Evolutionary conservation across 257 asterid genomes (phyloP), one percentile per base, ranked within the genome.

Genomic region (Orobanche coerulescens): DNA sequence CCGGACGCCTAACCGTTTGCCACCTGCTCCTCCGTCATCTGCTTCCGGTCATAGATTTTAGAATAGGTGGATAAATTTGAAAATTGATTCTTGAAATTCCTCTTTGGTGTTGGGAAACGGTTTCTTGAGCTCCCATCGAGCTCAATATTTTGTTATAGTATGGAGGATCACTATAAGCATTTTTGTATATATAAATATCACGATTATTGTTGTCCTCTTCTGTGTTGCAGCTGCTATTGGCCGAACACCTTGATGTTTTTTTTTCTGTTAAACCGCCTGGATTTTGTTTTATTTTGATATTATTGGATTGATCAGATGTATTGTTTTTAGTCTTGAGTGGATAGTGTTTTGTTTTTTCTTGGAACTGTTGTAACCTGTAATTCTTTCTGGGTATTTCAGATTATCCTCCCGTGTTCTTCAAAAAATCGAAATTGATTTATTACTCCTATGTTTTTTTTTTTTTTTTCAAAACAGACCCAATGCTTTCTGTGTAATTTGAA

Each of bases 21-120:
- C 98, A 40, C 98, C 98, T 48, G 90, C 94, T 37, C 96, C 97
- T 39, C 98, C 98, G 0, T 65, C 77, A 28, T 75, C 94, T 46
- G 86, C 87, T 56, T 83, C 93, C 28, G 81, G 92, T 59, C 75
- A 76, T 65, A 76, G 90, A 63, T 81, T 81, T 71, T 87, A 84
- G 86, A 68, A 57, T 68, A 66, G 71, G 66, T 14, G 51, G 72
- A 50, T 49, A 18, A 65, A 55, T 71, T 49, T 58, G 74, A 60
- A 23, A 18, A 63, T 64, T 22, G 70, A 78, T 76, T 72, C 70
- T 61, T 78, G 77, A 71, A 69, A 68, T 85, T 84, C 76, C 75
- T 80, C 60, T 39, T 36, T 76, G 79, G 72, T 72, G 82, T 74
- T 76, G 72, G 78, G 53, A 65, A 60, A 48, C 61, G 54, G 47